Base-by-base conservation (phyloP, 1,284 basidiomycete genomes). In the Xerocomus minutiporus region DNA sequence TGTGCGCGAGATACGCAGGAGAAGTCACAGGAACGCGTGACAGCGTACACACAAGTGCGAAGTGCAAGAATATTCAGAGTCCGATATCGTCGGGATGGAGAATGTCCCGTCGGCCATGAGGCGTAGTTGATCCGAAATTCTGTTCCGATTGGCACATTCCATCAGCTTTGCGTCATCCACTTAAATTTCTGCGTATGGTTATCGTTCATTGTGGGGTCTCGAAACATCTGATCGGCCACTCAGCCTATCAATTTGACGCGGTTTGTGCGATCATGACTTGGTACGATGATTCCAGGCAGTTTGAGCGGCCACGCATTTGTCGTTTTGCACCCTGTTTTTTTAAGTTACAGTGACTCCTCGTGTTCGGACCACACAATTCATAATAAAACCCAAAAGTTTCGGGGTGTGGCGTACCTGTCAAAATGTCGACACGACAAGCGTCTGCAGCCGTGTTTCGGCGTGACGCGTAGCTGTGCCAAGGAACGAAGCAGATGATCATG, bases 351-450 rank as follows among this genome's bases (percentile, higher is more conserved):
- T 20, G 20, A 20, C 20, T 20, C 20, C 20, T 20, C 20, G 20
- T 20, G 20, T 20, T 20, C 20, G 20, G 20, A 20, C 20, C 20
- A 20, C 20, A 20, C 20, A 20, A 20, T 20, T 20, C 20, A 20
- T 20, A 20, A 20, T 20, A 20, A 20, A 57, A 51, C 49, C 53
- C 57, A 51, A 53, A 57, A 53, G 34, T 35, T 48, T 51, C 46
- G 8, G 42, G 35, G 15, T 20, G 32, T 13, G 34, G 34, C 36
- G 15, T 38, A 17, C n/a, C 36, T 38, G 34, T n/a, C 34, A 35
- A 32, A 35, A 15, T 23, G 17, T 39, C 23, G 23, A 15, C 20
- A 15, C 11, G 41, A 42, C 41, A 7, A 13, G 15, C 13, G 6
- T 15, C 2, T 9, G 31, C 31, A 8, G 31, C 15, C 5, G 5